phyloP scores from a whole-genome alignment of 176 grass and related monocot genomes.

The Phoenix dactylifera region DNA sequence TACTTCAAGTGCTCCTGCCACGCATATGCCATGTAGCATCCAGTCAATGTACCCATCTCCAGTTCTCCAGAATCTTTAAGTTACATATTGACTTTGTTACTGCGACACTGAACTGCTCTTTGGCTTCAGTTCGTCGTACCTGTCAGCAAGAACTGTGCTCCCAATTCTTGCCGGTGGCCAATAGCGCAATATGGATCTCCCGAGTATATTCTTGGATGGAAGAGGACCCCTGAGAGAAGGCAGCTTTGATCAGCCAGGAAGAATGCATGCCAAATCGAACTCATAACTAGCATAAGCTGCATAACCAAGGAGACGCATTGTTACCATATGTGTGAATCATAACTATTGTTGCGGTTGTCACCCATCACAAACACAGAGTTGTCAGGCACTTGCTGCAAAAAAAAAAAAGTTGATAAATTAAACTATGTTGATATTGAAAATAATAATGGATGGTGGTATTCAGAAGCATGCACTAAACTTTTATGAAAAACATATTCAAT shows the following conservation, averaged over 20 bases:
- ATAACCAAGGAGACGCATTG: background rate
- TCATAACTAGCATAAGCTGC: conserved; percentile 5
- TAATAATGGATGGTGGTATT: too few relatives aligned
- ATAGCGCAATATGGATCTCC: conserved; percentile 73
- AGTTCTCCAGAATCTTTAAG: too few relatives aligned
- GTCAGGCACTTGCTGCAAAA: conserved; percentile 80
- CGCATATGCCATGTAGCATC: too few relatives aligned
- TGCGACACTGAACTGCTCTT: too few relatives aligned
- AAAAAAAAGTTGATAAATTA: background rate
- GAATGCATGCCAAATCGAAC: background rate
- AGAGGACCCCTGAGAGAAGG: conserved; percentile 56
- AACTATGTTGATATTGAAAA: too few relatives aligned
- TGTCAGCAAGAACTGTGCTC: conserved; percentile 29
- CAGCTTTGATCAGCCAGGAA: background rate
- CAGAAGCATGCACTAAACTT: too few relatives aligned
- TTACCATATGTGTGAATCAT: conserved; percentile 97
- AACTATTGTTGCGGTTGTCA: conserved; percentile 94
- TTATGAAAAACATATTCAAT: too few relatives aligned
- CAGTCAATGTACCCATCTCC: too few relatives aligned
- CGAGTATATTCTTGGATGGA: conserved; percentile 71
- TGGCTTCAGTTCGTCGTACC: conserved; percentile 5
- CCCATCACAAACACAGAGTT: conserved; percentile 93
- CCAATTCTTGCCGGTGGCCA: conserved; percentile 78
- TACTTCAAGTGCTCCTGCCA: too few relatives aligned
- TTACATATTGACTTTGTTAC: too few relatives aligned